These are phyloP conservation scores for Kalmusia sp. DNA, from an alignment of 2,329 filamentous ascomycete genomes.

Conservation along the genomic window DNA sequence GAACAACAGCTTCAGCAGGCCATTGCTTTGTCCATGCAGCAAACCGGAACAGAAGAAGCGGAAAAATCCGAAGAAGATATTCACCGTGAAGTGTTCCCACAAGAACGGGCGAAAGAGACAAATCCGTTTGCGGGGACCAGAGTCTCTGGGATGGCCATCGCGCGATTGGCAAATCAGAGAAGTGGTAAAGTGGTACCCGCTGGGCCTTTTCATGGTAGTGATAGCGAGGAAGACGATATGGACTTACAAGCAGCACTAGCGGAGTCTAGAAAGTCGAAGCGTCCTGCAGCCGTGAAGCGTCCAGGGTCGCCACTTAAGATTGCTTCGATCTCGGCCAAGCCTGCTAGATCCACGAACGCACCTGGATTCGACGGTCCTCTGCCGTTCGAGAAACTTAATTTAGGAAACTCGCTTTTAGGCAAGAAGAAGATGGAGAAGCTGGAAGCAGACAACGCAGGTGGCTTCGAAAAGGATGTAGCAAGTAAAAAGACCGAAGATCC, in stretches of 20 bases:
- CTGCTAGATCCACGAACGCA: conserved; percentile 59
- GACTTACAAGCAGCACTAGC: conserved; percentile 80
- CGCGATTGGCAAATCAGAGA: conserved; percentile 76
- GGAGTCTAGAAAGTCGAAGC: conserved; percentile 67
- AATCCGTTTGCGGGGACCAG: conserved; percentile 50
- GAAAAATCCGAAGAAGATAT: conserved; percentile 49
- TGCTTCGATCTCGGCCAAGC: conserved; percentile 23
- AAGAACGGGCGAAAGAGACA: conserved; percentile 50
- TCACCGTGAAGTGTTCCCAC: conserved; percentile 55
- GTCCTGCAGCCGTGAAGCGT: conserved; percentile 41
- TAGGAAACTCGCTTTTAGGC: conserved; percentile 67
- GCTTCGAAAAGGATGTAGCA: conserved; percentile 64
- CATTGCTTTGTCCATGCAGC: conserved; percentile 80
- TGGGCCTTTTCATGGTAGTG: conserved; percentile 52
- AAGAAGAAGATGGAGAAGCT: conserved; percentile 61
- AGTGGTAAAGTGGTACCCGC: conserved; percentile 60
- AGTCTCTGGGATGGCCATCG: conserved; percentile 66
- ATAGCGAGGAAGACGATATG: conserved; percentile 75
- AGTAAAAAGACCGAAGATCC: conserved; percentile 55
- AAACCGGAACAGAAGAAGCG: conserved; percentile 65
- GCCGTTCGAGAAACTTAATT: conserved; percentile 82
- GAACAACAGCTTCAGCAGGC: conserved; percentile 81
- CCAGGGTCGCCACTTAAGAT: conserved; percentile 24
- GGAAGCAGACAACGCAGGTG: conserved; percentile 65
- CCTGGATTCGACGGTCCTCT: conserved; percentile 77